These are phyloP conservation scores for Cyclostephanos invisitatus DNA, from an alignment of 108 stramenopile genomes.

Conservation along the genomic window DNA sequence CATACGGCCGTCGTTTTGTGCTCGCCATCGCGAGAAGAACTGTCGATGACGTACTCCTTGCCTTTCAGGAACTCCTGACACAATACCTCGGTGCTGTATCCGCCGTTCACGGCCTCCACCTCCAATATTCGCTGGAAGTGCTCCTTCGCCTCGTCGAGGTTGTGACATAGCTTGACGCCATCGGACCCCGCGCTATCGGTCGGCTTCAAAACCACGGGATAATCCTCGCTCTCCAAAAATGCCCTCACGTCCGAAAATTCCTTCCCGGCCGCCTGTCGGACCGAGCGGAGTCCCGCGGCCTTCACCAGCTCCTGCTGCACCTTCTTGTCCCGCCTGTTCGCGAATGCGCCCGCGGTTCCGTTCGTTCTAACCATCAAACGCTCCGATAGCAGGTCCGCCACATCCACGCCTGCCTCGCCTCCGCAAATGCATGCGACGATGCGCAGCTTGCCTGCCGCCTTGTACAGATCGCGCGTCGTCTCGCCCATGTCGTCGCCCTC, in stretches of 20 bases:
- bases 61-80: conserved; percentile 91
- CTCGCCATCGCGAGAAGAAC: conserved; percentile 80
- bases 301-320: conserved; percentile 52
- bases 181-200: conserved; percentile 92
- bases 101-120: conserved; percentile 86
- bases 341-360: conserved; percentile 36
- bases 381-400: conserved; percentile 40
- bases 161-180: conserved; percentile 91
- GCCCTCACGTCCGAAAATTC: conserved; percentile 76
- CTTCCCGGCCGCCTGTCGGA: conserved; percentile 55
- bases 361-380: conserved; percentile 51
- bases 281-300: conserved; percentile 48
- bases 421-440: conserved; percentile 45
- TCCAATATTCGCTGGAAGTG: conserved; percentile 89
- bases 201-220: conserved; percentile 93
- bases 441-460: conserved; percentile 22
- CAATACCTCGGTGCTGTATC: conserved; percentile 75
- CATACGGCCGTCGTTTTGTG: conserved; percentile 88
- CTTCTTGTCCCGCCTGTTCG: conserved; percentile 52
- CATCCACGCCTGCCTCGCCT: conserved; percentile 51
- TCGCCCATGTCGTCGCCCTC: conserved; percentile 30
- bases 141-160: conserved; percentile 85
- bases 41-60: conserved; percentile 90
- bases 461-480: conserved; percentile 31
- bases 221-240: conserved; percentile 72